phyloP scores from a whole-genome alignment of 2,329 filamentous ascomycete species.

The Cryphonectria parasitica region DNA sequence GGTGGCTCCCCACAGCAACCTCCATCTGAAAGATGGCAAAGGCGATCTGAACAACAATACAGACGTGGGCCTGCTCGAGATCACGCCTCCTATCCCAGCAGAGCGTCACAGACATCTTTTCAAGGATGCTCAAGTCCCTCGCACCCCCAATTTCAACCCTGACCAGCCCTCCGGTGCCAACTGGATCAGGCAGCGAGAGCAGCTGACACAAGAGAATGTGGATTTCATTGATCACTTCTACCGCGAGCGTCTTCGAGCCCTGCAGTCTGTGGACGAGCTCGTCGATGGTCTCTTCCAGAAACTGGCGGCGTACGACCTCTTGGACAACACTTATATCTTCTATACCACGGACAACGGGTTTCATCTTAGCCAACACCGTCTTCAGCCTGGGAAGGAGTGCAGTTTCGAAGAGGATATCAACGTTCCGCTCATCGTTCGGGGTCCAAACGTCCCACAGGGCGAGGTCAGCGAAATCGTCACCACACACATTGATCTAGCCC shows the following conservation, averaged over 20 bases:
- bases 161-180: conserved; percentile 49
- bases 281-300: conserved; percentile 50
- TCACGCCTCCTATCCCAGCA: conserved; percentile 57
- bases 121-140: conserved; percentile 59
- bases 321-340: conserved; percentile 64
- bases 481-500: conserved; percentile 66
- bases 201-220: conserved; percentile 42
- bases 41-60: conserved; percentile 46
- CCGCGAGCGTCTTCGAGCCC: conserved; percentile 52
- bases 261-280: conserved; percentile 60
- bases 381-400: conserved; percentile 61
- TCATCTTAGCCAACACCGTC: conserved; percentile 61
- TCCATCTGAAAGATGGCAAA: conserved; percentile 25
- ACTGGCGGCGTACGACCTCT: conserved; percentile 54
- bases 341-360: conserved; percentile 64
- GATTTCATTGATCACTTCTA: conserved; percentile 57
- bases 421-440: conserved; percentile 62
- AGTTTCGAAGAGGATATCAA: conserved; percentile 63
- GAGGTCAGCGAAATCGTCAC: conserved; percentile 52
- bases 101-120: conserved; percentile 66
- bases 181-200: conserved; percentile 47
- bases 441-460: conserved; percentile 55
- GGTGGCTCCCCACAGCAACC: conserved; percentile 58
- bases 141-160: conserved; percentile 69
- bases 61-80: conserved; percentile 50